These are phyloP conservation scores for Amanita exitialis DNA, from an alignment of 768 basidiomycete species.

Conservation along the genomic window DNA sequence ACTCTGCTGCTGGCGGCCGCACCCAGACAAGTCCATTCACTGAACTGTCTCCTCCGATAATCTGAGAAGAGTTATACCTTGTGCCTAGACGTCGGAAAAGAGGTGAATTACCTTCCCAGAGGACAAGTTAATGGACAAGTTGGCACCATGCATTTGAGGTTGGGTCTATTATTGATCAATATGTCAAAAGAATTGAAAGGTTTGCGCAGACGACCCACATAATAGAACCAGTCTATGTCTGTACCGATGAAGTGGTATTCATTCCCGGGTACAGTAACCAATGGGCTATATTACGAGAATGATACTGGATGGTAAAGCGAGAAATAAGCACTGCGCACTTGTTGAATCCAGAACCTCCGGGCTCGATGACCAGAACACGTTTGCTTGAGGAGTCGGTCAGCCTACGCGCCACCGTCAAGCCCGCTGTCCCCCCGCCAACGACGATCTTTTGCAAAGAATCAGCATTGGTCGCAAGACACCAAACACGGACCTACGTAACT, in stretches of 20 bases:
- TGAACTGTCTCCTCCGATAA: slow-evolving; percentile 25
- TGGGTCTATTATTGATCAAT: slow-evolving; percentile 10
- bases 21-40: slow-evolving; percentile 27
- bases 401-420: slow-evolving; percentile 21
- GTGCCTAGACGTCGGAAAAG: not conserved
- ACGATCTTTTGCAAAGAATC: slow-evolving; percentile 18
- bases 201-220: slow-evolving; percentile 8
- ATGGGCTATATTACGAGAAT: slow-evolving; percentile 7
- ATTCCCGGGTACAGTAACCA: slow-evolving; percentile 19
- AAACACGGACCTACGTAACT: slow-evolving; percentile 4
- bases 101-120: slow-evolving; percentile 15
- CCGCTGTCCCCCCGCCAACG: slow-evolving; percentile 23
- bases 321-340: slow-evolving; percentile 10
- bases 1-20: slow-evolving; percentile 16
- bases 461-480: not conserved
- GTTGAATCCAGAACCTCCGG: slow-evolving; percentile 17
- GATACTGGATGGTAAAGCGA: too few species aligned
- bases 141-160: slow-evolving; percentile 16
- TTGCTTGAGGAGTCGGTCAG: slow-evolving; percentile 22
- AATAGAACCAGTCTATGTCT: slow-evolving; percentile 19
- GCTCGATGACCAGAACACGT: slow-evolving; percentile 29
- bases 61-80: slow-evolving; percentile 9
- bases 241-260: slow-evolving; percentile 18
- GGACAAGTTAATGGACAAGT: slow-evolving; percentile 17
- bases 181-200: not conserved